Conservation (phyloP, 805 yeast genomes). For the Candida piceae region DNA sequence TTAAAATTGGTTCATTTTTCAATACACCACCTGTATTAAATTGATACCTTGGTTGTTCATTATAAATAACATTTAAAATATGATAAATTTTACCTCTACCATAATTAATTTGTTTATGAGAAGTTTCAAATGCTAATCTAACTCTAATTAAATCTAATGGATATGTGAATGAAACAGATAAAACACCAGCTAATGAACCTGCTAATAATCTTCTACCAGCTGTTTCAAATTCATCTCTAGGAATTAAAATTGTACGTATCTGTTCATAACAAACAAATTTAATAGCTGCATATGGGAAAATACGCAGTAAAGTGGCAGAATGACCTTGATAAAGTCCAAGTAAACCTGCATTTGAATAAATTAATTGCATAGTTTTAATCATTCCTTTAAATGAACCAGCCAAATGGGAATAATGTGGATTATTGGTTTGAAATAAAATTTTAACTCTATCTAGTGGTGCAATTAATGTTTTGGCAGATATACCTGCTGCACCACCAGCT, state of each 20-base stretch:
- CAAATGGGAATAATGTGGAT: conserved; percentile 78
- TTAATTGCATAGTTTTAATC: conserved; percentile 62
- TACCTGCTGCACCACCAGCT: conserved; percentile 95
- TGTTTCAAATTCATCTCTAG: conserved; percentile 69
- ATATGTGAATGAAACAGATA: conserved; percentile 83
- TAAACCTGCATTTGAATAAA: conserved; percentile 65
- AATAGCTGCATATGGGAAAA: conserved; percentile 95
- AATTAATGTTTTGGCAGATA: conserved; percentile 90
- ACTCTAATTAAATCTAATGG: conserved; percentile 91
- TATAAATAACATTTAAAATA: conserved; percentile 26
- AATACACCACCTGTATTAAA: conserved; percentile 27
- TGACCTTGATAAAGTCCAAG: conserved; percentile 91
- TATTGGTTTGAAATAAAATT: conserved; percentile 90
- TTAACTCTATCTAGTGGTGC: conserved; percentile 96
- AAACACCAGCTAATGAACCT: conserved; percentile 86
- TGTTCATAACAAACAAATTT: conserved; percentile 97
- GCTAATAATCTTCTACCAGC: conserved; percentile 75
- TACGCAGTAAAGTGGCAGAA: conserved; percentile 83
- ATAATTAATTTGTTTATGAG: conserved; percentile 23
- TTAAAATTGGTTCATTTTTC: conserved; percentile 26
- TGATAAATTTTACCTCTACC: conserved; percentile 30
- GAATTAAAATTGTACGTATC: conserved; percentile 73
- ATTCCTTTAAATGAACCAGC: conserved; percentile 80
- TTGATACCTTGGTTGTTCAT: conserved; percentile 29
- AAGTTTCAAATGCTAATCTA: conserved; percentile 84